Evolutionary conservation across 2,329 filamentous ascomycete species (phyloP).

Genomic region (Sporothrix pseudoabietina): DNA sequence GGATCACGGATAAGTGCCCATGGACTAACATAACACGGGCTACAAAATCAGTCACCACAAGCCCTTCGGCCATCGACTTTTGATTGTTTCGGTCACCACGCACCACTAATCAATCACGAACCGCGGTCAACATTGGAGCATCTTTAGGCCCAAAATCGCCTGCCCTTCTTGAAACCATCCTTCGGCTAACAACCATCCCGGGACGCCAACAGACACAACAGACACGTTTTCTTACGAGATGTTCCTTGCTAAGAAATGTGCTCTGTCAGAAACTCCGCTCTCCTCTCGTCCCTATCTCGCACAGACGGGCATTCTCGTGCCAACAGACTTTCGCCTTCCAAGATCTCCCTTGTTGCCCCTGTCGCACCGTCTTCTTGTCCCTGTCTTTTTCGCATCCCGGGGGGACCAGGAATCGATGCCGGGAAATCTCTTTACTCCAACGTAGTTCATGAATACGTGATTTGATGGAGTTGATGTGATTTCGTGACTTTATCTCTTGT

Average conservation of each 20-base stretch:
- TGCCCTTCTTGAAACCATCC: background rate
- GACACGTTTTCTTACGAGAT: background rate
- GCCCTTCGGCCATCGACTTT: background rate
- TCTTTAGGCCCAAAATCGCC: background rate
- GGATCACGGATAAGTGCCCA: background rate
- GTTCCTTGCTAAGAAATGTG: background rate
- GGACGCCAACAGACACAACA: background rate
- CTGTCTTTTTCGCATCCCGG: background rate
- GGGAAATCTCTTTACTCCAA: background rate
- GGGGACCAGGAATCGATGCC: background rate
- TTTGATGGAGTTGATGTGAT: background rate
- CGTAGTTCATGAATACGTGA: background rate
- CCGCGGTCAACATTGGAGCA: background rate
- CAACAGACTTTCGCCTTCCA: no score
- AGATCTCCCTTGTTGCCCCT: slow-evolving; percentile 9
- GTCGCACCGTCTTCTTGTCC: background rate
- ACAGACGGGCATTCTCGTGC: background rate
- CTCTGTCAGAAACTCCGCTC: no score
- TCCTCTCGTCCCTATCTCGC: background rate
- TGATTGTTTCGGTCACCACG: background rate
- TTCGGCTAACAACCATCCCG: background rate
- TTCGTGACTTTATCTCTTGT: background rate
- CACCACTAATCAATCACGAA: background rate
- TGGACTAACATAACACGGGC: background rate
- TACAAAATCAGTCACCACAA: background rate